A percentile compares a stretch with the other conserved stretches of the same genome.
Conservation (phyloP, 2,329 filamentous ascomycete genomes). For the Pleoardoris graminearum region DNA sequence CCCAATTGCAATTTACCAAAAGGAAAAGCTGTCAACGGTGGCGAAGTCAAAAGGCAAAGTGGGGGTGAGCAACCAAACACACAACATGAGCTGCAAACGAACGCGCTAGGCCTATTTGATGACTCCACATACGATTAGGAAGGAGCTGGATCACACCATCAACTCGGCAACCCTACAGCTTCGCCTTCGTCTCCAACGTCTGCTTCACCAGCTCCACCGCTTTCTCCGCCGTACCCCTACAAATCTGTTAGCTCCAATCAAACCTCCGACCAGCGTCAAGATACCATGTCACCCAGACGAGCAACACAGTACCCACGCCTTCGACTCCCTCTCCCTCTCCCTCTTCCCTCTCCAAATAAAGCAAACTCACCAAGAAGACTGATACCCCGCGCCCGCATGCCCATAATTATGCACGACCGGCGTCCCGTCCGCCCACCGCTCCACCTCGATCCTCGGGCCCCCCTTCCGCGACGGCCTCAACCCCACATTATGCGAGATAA, state of each 20-base stretch:
- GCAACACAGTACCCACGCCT: no score
- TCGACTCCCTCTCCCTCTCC: no score
- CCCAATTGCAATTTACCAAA: no score
- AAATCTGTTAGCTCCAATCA: neutral
- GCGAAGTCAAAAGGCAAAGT: neutral
- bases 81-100: neutral
- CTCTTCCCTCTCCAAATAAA: no score
- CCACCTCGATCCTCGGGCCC: slow-evolving; percentile 73
- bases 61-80: no score
- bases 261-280: no score
- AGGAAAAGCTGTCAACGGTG: neutral
- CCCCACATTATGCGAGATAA: slow-evolving; percentile 81
- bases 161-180: slow-evolving; percentile 22
- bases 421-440: slow-evolving; percentile 59
- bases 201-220: slow-evolving; percentile 47
- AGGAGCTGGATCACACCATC: neutral
- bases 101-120: neutral
- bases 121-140: no score
- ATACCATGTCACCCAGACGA: no score
- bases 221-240: slow-evolving; percentile 48
- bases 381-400: slow-evolving; percentile 76
- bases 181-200: slow-evolving; percentile 24
- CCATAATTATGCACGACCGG: slow-evolving; percentile 77
- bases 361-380: slow-evolving; percentile 49
- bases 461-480: slow-evolving; percentile 73